Percentiles rank a stretch among this genome's conserved stretches.
phyloP scores from a whole-genome alignment of 2,329 filamentous ascomycete species.

The Fusarium concolor region DNA sequence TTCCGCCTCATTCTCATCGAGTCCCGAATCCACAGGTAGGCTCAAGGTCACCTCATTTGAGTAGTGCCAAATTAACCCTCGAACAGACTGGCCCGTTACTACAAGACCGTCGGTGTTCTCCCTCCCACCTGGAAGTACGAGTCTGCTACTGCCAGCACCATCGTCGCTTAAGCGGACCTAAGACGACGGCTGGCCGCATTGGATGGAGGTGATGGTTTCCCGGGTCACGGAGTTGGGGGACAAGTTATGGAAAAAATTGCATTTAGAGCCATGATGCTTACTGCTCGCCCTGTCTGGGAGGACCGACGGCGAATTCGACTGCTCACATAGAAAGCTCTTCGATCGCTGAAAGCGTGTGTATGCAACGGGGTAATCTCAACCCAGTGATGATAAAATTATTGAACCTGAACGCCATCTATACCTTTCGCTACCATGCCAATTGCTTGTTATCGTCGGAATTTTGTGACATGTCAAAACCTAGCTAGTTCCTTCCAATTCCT shows the following conservation, averaged over 20 bases:
- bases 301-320: slow-evolving; percentile 48
- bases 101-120: slow-evolving; percentile 91
- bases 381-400: slow-evolving; percentile 40
- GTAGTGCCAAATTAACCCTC: not conserved
- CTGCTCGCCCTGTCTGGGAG: slow-evolving; percentile 51
- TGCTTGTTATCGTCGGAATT: not conserved
- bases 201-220: slow-evolving; percentile 52
- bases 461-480: slow-evolving; percentile 26
- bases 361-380: slow-evolving; percentile 43
- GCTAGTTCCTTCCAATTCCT: slow-evolving; percentile 65
- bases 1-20: slow-evolving; percentile 99
- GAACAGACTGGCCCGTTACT: slow-evolving; percentile 90
- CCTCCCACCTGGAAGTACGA: slow-evolving; percentile 99
- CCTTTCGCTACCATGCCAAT: slow-evolving; percentile 23
- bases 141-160: slow-evolving; percentile 93
- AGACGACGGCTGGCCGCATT: slow-evolving; percentile 34
- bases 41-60: not conserved
- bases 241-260: slow-evolving; percentile 56
- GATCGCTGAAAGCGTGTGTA: slow-evolving; percentile 49
- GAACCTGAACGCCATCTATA: slow-evolving; percentile 45
- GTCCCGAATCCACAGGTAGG: slow-evolving; percentile 90
- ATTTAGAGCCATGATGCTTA: slow-evolving; percentile 60
- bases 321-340: slow-evolving; percentile 53
- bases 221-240: slow-evolving; percentile 60
- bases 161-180: slow-evolving; percentile 79